Base-by-base conservation (phyloP, 306 rosid genomes). In the Vigna trinervia region DNA sequence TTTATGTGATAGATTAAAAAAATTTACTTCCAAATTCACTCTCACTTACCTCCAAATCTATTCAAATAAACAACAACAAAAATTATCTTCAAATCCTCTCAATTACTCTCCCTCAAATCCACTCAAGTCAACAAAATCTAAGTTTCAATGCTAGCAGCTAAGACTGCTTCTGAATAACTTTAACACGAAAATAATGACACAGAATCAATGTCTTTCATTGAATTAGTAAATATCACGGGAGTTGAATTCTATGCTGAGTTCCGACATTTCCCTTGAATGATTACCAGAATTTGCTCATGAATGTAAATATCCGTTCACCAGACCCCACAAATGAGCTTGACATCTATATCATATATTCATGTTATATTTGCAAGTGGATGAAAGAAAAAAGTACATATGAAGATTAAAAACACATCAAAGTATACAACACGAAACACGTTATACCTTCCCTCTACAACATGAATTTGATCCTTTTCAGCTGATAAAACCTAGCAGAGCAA, bases 401-500 rank as follows among this genome's bases (percentile, higher is more conserved):
- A 41, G 5, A 52, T 5, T 41, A 26, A 67, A 14, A 56, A 47
- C 12, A 68, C 45, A 8, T 17, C 8, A 67, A 56, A 51, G 12
- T 78, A 39, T 46, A 5, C 11, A 34, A 26, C 14, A 5, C 4
- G 12, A 73, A 77, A 70, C 51, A 68, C 5, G 39, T 3, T 83
- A 32, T 80, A 92, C 97, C 93, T 92, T 83, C 86, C 88, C 80
- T 84, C 94, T 26, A 94, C 86, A 50, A 85, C 87, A 10, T 78
- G 81, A 86, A 82, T 80, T 61, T 88, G 85, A 45, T 66, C 86
- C 82, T 79, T 88, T 80, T 81, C 85, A 26, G 78, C 73, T 73
- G 90, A 90, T 20, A 71, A 75, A 77, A 90, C 82, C 98, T 89
- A 75, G n/a, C n/a, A 84, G 61, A 46, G 59, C 34, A 9, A 79